A percentile compares a stretch with the other conserved stretches of the same genome.
Evolutionary conservation across 148 eudicot species (phyloP).

Genomic region (Selenicereus undatus): DNA sequence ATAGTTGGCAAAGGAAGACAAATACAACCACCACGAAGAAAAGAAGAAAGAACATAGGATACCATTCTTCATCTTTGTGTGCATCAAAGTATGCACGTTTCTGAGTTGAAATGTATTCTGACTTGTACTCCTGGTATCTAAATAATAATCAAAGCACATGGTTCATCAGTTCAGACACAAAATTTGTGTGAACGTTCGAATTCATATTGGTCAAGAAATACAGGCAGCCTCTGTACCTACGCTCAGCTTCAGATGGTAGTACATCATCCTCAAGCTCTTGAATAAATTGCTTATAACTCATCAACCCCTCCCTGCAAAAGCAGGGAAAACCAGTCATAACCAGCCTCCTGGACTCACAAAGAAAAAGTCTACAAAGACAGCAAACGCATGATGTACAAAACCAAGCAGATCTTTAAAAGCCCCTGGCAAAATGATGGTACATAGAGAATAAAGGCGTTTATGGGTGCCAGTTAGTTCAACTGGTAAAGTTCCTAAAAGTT

Average conservation of each 20-base stretch:
- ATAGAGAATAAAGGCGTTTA: neutral
- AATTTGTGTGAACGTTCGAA: neutral
- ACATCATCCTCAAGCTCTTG: constrained; percentile 99
- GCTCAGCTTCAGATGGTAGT: constrained; percentile 93
- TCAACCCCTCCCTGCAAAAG: constrained; percentile 75
- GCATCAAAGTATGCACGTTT: constrained; percentile 87
- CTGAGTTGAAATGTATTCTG: constrained; percentile 90
- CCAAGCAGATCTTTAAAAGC: neutral
- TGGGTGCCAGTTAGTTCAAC: no score
- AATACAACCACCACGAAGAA: neutral
- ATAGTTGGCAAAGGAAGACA: neutral
- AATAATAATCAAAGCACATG: constrained; percentile 10
- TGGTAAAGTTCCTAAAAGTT: no score
- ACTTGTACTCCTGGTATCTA: constrained; percentile 91
- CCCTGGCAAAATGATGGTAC: neutral
- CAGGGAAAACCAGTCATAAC: neutral
- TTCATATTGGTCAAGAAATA: neutral
- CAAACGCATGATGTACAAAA: neutral
- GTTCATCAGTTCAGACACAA: neutral
- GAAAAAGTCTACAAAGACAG: neutral
- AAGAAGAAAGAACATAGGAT: constrained; percentile 1
- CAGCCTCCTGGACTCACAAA: neutral
- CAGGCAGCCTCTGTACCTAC: constrained; percentile 49
- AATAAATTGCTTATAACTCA: constrained; percentile 98
- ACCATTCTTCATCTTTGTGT: constrained; percentile 98